phyloP scores from a whole-genome alignment of 148 eudicot genomes.

The Rhododendron henanense region DNA sequence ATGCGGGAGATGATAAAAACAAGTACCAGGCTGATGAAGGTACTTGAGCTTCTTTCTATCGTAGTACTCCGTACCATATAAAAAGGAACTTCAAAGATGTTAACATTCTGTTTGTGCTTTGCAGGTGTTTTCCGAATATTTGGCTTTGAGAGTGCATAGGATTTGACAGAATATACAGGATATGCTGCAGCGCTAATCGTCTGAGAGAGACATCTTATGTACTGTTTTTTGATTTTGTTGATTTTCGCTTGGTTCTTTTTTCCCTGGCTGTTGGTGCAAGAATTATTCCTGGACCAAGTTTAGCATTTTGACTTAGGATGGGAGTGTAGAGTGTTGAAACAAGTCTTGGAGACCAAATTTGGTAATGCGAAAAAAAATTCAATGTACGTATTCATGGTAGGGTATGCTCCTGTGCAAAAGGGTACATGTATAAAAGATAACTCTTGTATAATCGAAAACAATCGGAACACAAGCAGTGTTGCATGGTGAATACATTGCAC shows the following conservation, averaged over 20 bases:
- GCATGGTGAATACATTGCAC: neutral
- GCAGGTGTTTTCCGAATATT: conserved; percentile 86
- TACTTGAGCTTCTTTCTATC: conserved; percentile 9
- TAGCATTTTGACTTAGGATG: neutral
- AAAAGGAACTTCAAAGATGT: neutral
- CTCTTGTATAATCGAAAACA: neutral
- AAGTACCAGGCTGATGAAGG: conserved; percentile 97
- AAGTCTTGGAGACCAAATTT: neutral
- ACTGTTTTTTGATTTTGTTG: no score
- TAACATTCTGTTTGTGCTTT: neutral
- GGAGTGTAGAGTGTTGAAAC: neutral
- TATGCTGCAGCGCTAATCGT: no score
- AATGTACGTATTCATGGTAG: neutral
- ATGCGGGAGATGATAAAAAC: conserved; percentile 95
- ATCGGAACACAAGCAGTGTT: conserved; percentile 24
- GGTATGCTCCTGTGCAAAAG: neutral
- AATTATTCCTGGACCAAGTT: no score
- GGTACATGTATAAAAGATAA: neutral
- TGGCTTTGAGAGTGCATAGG: conserved; percentile 79
- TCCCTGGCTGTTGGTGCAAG: no score
- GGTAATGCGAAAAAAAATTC: neutral
- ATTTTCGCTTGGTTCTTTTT: no score
- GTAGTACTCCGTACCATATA: neutral
- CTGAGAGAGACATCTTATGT: no score
- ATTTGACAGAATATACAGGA: conserved; percentile 4